Percentiles rank a stretch among this genome's conserved stretches.
Evolutionary conservation across 805 yeast species (phyloP).

Genomic region (Torulaspora indica): DNA sequence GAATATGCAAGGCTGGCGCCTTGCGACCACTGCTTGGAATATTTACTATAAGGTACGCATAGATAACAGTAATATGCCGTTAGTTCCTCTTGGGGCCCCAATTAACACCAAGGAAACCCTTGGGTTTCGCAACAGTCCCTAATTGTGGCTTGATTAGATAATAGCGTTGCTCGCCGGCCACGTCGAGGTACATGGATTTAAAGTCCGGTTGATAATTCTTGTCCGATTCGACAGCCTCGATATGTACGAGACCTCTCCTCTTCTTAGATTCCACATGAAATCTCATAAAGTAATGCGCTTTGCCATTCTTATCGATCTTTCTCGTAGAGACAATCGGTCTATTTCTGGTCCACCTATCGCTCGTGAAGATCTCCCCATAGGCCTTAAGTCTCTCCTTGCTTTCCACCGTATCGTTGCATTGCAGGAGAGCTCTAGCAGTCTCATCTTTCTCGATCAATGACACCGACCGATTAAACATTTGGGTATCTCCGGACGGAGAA

Average conservation of each 20-base stretch:
- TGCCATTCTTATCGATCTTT: slow-evolving; percentile 66
- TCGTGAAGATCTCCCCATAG: slow-evolving; percentile 63
- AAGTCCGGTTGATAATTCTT: slow-evolving; percentile 63
- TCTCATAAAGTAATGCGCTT: slow-evolving; percentile 76
- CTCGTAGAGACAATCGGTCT: slow-evolving; percentile 68
- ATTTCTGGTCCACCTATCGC: slow-evolving; percentile 80
- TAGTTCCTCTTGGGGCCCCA: slow-evolving; percentile 75
- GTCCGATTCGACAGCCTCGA: slow-evolving; percentile 69
- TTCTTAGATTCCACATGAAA: slow-evolving; percentile 75
- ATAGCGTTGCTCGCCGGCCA: slow-evolving; percentile 62
- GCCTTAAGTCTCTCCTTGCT: slow-evolving; percentile 67
- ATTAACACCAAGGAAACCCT: slow-evolving; percentile 72
- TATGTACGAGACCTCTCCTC: slow-evolving; percentile 63
- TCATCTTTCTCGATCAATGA: slow-evolving; percentile 66
- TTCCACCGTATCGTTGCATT: slow-evolving; percentile 39
- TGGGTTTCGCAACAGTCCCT: slow-evolving; percentile 41
- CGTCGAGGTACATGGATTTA: slow-evolving; percentile 68
- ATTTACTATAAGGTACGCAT: slow-evolving; percentile 2
- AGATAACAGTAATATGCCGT: not conserved
- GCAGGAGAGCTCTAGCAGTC: slow-evolving; percentile 52
- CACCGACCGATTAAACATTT: slow-evolving; percentile 83
- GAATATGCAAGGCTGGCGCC: not conserved
- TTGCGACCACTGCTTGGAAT: slow-evolving; percentile 1
- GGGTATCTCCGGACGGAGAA: slow-evolving; percentile 88
- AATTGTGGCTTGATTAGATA: slow-evolving; percentile 64